Evolutionary conservation across 495 filamentous ascomycete genomes (phyloP).

Genomic region (Penicillium longicatenatum): DNA sequence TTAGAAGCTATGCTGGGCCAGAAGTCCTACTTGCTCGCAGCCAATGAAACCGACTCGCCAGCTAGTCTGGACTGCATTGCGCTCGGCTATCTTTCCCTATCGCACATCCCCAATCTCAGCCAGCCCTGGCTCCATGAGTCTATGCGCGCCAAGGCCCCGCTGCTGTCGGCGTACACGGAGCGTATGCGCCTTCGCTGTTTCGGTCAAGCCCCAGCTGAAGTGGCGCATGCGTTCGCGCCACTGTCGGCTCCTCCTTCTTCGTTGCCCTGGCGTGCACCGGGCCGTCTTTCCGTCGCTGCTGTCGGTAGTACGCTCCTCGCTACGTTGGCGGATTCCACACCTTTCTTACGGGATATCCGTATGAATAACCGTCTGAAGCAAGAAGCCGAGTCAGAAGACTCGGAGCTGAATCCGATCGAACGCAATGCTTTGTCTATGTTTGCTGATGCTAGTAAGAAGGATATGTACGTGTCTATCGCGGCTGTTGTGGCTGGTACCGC

Average conservation of each 20-base stretch:
- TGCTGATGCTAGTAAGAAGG: slow-evolving; percentile 33
- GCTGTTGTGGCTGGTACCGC: slow-evolving; percentile 38
- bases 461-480: slow-evolving; percentile 42
- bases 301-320: slow-evolving; percentile 41
- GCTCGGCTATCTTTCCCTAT: slow-evolving; percentile 74
- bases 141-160: slow-evolving; percentile 57
- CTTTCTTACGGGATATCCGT: slow-evolving; percentile 42
- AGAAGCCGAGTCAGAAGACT: slow-evolving; percentile 29
- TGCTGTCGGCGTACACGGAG: slow-evolving; percentile 56
- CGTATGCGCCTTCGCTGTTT: slow-evolving; percentile 45
- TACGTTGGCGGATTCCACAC: slow-evolving; percentile 43
- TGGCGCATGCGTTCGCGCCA: slow-evolving; percentile 31
- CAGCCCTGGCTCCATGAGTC: slow-evolving; percentile 68
- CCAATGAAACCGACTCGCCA: slow-evolving; percentile 34
- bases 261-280: slow-evolving; percentile 42
- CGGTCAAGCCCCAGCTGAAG: slow-evolving; percentile 30
- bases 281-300: slow-evolving; percentile 34
- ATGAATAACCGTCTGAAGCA: slow-evolving; percentile 37
- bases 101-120: slow-evolving; percentile 69
- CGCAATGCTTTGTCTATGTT: slow-evolving; percentile 27
- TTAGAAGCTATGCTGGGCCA: slow-evolving; percentile 61
- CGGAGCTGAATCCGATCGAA: slow-evolving; percentile 29
- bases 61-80: slow-evolving; percentile 77
- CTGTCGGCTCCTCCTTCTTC: slow-evolving; percentile 15
- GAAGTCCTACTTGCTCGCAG: slow-evolving; percentile 57